Evolutionary conservation across 768 basidiomycete species (phyloP).

Genomic region (Terana coerulea): DNA sequence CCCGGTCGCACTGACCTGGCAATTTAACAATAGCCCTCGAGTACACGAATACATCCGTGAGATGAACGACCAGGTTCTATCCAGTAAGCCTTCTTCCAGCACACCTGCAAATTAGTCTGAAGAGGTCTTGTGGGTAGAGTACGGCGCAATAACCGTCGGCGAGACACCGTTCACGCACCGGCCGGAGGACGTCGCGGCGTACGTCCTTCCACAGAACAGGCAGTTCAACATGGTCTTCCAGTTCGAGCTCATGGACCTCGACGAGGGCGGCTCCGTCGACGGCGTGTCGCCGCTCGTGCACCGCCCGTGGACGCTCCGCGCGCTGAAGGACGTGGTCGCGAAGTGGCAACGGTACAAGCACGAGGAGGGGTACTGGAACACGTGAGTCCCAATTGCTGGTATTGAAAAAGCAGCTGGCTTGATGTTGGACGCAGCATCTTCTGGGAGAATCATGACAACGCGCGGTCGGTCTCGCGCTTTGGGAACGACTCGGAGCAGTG

Average conservation of each 20-base stretch:
- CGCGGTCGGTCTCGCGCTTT: slow-evolving; percentile 62
- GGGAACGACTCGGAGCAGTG: slow-evolving; percentile 56
- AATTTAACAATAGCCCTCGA: slow-evolving; percentile 41
- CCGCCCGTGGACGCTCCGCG: slow-evolving; percentile 47
- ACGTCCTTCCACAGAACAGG: slow-evolving; percentile 53
- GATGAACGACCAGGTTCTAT: slow-evolving; percentile 60
- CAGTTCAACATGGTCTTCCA: slow-evolving; percentile 66
- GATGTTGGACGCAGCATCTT: slow-evolving; percentile 39
- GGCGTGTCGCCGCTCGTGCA: slow-evolving; percentile 37
- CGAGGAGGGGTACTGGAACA: slow-evolving; percentile 63
- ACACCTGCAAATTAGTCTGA: background rate
- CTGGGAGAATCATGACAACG: slow-evolving; percentile 70
- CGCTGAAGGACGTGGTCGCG: slow-evolving; percentile 41
- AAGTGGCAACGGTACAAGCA: slow-evolving; percentile 58
- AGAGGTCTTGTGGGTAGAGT: slow-evolving; percentile 36
- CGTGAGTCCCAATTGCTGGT: slow-evolving; percentile 34
- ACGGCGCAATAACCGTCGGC: slow-evolving; percentile 60
- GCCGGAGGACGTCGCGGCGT: slow-evolving; percentile 46
- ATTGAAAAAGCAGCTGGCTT: background rate
- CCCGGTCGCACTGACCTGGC: background rate
- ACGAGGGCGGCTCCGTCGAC: slow-evolving; percentile 33
- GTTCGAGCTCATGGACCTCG: slow-evolving; percentile 60
- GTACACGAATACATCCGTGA: slow-evolving; percentile 67
- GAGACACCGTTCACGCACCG: slow-evolving; percentile 59
- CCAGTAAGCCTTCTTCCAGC: slow-evolving; percentile 38